Evolutionary conservation across 805 yeast genomes (phyloP), one percentile per base, ranked within the genome.

Genomic region (Cyberlindnera galapagoensis): DNA sequence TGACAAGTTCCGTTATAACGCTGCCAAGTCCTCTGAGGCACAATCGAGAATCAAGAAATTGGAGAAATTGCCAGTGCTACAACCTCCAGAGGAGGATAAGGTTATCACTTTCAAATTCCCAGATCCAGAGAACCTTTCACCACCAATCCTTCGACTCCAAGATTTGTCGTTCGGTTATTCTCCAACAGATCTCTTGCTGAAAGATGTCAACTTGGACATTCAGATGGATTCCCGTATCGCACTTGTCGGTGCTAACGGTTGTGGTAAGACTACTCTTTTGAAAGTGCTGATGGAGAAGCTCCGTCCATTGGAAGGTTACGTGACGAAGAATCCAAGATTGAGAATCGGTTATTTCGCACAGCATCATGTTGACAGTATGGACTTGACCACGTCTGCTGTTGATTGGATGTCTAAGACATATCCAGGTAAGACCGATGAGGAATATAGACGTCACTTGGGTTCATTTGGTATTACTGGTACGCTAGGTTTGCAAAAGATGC

Each of bases 321-420:
- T 88, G 14, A 71, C 85, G 15, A 74, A 75, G 43, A 88, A 92
- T 52, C 80, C 92, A 26, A 72, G 97, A 47, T 65, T 92, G 46
- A 74, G 97, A 62, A 82, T 92, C 34, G 97, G 95, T 12, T 92
- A 92, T 59, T 92, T 92, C 63, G 97, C 98, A 11, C 98, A 92
- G 65, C 97, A 92, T 57, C 98, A 92, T 52, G 94, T 92, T 45
- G 98, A 92, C 51, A 80, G 88, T n/a, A 84, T 92, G 96, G 97
- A 92, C 53, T 64, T 88, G 46, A 69, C 59, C 11, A 62, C 75
- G 26, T 81, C 84, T 35, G 97, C 98, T 0, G 96, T 92, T 8
- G 79, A 84, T 30, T 92, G 98, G 97, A 74, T 92, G 84, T 79
- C 94, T 7, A 66, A 72, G 39, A 74, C 80, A 5, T 86, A 69